phyloP scores from a whole-genome alignment of 306 rosid genomes.

The Delonix regia region DNA sequence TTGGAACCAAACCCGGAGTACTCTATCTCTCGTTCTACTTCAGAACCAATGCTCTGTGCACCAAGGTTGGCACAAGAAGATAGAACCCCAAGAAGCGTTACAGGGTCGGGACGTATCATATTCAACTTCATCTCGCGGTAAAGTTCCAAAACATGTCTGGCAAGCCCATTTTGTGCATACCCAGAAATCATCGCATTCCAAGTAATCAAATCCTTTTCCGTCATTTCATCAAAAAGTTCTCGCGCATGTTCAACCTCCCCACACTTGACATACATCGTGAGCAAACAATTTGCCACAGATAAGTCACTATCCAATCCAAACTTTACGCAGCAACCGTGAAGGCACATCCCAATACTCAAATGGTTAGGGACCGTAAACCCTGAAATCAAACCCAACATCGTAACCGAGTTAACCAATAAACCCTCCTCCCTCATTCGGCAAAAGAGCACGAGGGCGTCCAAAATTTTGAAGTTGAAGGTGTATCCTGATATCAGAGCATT shows the following conservation, averaged over 20 bases:
- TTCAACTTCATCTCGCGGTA: slow-evolving; percentile 45
- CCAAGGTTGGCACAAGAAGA: slow-evolving; percentile 58
- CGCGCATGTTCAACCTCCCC: slow-evolving; percentile 61
- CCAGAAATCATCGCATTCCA: slow-evolving; percentile 97
- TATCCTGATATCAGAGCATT: slow-evolving; percentile 83
- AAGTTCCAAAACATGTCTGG: slow-evolving; percentile 67
- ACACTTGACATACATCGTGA: slow-evolving; percentile 80
- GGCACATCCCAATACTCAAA: slow-evolving; percentile 54
- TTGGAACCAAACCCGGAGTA: slow-evolving; percentile 41
- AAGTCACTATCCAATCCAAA: slow-evolving; percentile 55
- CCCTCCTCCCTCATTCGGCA: slow-evolving; percentile 56
- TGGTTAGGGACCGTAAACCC: slow-evolving; percentile 50
- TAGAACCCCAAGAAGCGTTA: slow-evolving; percentile 54
- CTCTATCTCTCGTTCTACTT: slow-evolving; percentile 46
- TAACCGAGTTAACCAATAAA: slow-evolving; percentile 53
- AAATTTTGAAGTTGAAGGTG: slow-evolving; percentile 46
- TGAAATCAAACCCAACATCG: slow-evolving; percentile 73
- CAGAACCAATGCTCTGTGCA: slow-evolving; percentile 47
- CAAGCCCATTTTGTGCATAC: slow-evolving; percentile 78
- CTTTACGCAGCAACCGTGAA: slow-evolving; percentile 56
- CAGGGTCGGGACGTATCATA: slow-evolving; percentile 47
- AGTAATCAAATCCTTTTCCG: slow-evolving; percentile 67
- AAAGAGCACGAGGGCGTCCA: slow-evolving; percentile 54
- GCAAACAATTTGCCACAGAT: slow-evolving; percentile 69
- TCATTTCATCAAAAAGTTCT: slow-evolving; percentile 62